These are phyloP conservation scores for Cyclocybe cylindracea DNA, from an alignment of 768 basidiomycete species.

Conservation along the genomic window DNA sequence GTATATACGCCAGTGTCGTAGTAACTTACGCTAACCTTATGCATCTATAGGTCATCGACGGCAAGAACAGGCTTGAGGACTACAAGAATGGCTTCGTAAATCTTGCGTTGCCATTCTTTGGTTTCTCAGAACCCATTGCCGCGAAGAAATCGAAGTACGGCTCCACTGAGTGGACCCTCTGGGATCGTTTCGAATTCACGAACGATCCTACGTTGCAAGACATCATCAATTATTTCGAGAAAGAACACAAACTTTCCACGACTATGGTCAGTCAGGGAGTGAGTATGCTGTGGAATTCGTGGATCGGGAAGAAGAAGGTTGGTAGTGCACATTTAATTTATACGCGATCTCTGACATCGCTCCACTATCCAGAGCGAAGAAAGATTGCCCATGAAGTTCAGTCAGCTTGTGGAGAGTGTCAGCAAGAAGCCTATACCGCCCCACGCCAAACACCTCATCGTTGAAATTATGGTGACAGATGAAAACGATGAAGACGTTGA, in stretches of 20 bases:
- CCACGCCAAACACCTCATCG: conserved; percentile 81
- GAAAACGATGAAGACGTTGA: conserved; percentile 95
- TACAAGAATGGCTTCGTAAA: conserved; percentile 99
- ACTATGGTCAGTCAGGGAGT: conserved; percentile 98
- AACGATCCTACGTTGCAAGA: conserved; percentile 88
- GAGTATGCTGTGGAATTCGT: conserved; percentile 97
- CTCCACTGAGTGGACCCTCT: conserved; percentile 91
- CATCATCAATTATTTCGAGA: conserved; percentile 82
- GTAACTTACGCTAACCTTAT: not conserved
- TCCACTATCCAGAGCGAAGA: conserved; percentile 70
- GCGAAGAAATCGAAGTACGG: conserved; percentile 90
- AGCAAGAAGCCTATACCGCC: conserved; percentile 92
- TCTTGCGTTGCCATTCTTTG: conserved; percentile 97
- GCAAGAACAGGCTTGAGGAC: conserved; percentile 88
- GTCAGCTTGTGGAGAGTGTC: conserved; percentile 87
- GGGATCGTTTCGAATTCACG: conserved; percentile 95
- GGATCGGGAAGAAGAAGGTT: conserved; percentile 92
- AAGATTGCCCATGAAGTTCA: conserved; percentile 86
- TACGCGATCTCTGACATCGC: conserved; percentile 1
- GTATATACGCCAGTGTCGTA: conserved; percentile 3
- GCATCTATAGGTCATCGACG: conserved; percentile 79
- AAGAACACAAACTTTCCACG: conserved; percentile 81
- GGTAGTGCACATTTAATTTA: conserved; percentile 16
- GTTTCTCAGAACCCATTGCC: conserved; percentile 95
- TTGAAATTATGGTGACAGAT: conserved; percentile 94